Evolutionary conservation across 805 yeast species (phyloP).

Genomic region (Ogataea thermomethanolica): DNA sequence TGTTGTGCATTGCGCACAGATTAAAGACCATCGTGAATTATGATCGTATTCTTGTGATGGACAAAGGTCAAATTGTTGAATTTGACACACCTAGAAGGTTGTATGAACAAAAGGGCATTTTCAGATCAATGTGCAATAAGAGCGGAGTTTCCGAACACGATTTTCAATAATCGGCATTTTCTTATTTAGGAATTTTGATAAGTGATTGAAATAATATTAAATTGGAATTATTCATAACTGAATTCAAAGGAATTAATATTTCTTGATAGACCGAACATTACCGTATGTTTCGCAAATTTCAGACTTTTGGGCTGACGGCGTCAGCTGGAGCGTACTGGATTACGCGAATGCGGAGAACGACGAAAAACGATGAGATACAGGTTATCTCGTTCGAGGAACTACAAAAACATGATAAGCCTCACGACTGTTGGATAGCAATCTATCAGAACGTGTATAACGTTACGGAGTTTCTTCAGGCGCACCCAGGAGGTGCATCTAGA

Average conservation of each 20-base stretch:
- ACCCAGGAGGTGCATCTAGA: slow-evolving; percentile 47
- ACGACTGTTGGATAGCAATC: slow-evolving; percentile 84
- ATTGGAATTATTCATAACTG: background rate
- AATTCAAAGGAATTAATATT: background rate
- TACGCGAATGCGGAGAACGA: background rate
- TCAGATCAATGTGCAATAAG: slow-evolving; percentile 49
- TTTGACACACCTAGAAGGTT: slow-evolving; percentile 50
- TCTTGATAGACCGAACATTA: background rate
- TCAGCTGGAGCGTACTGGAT: slow-evolving; percentile 1
- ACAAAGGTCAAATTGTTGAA: slow-evolving; percentile 52
- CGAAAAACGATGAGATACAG: background rate
- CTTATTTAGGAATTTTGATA: slow-evolving; percentile 11
- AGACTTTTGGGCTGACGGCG: background rate
- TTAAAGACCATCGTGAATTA: slow-evolving; percentile 58
- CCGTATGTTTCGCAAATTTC: slow-evolving; percentile 1
- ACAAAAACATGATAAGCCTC: slow-evolving; percentile 45
- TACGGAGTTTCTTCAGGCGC: slow-evolving; percentile 42
- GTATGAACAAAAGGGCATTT: slow-evolving; percentile 42
- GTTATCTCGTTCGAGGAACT: slow-evolving; percentile 31
- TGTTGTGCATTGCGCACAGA: slow-evolving; percentile 72
- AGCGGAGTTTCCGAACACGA: slow-evolving; percentile 43
- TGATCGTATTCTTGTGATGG: slow-evolving; percentile 58
- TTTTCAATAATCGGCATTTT: slow-evolving; percentile 24
- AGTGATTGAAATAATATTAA: background rate
- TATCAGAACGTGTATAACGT: slow-evolving; percentile 74